These are phyloP conservation scores for Apiospora phragmitis DNA, from an alignment of 2,329 filamentous ascomycete genomes.

Conservation along the genomic window DNA sequence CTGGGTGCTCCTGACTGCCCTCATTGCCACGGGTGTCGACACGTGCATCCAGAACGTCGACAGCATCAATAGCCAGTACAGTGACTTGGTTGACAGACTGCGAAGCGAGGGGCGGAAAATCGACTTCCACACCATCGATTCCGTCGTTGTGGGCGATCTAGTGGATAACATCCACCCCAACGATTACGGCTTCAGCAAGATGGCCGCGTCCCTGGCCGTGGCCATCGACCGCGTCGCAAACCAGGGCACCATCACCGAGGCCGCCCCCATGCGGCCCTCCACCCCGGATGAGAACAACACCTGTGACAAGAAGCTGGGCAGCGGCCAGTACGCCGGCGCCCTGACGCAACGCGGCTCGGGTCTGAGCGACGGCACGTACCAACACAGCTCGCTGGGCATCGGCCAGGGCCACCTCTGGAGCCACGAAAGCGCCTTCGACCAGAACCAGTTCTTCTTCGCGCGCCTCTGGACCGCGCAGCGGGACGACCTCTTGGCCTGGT, in stretches of 20 bases:
- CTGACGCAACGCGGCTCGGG: slow-evolving; percentile 30
- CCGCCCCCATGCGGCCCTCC: slow-evolving; percentile 15
- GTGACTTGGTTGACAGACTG: too few species aligned
- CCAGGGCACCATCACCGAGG: too few species aligned
- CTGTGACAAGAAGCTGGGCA: slow-evolving; percentile 5
- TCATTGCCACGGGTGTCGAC: slow-evolving; percentile 36
- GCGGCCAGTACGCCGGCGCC: slow-evolving; percentile 21
- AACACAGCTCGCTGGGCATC: slow-evolving; percentile 22
- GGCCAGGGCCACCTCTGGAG: slow-evolving; percentile 16
- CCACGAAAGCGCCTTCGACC: slow-evolving; percentile 22
- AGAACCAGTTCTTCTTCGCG: slow-evolving; percentile 26
- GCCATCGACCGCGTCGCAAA: too few species aligned
- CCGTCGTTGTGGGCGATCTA: too few species aligned
- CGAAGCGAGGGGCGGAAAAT: too few species aligned
- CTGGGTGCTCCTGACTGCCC: slow-evolving; percentile 27
- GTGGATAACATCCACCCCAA: too few species aligned
- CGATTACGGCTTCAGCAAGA: too few species aligned
- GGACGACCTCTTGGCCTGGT: not conserved
- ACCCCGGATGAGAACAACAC: slow-evolving; percentile 23
- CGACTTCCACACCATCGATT: too few species aligned
- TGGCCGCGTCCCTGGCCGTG: too few species aligned
- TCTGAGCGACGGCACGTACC: slow-evolving; percentile 30
- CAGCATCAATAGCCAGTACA: too few species aligned
- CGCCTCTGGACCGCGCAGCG: not conserved
- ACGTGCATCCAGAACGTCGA: too few species aligned